Conservation (phyloP, 2,329 filamentous ascomycete genomes). For the Scleromitrula shiraiana region DNA sequence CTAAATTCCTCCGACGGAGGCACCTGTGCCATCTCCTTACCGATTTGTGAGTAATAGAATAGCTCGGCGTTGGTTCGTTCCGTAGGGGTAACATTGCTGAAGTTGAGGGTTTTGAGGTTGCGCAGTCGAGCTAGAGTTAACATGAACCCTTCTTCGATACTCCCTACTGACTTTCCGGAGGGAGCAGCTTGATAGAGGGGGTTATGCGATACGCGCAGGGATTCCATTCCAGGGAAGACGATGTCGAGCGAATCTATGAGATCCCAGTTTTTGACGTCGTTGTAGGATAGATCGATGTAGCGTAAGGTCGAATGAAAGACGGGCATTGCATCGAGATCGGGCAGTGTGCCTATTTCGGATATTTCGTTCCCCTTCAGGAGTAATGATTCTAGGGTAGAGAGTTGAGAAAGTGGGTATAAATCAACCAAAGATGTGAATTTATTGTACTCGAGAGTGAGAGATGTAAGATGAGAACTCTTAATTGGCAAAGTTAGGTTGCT, state of each 20-base stretch:
- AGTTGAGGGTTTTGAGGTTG: conserved; percentile 62
- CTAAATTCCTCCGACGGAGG: conserved; percentile 43
- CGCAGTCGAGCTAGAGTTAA: conserved; percentile 71
- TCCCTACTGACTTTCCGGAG: conserved; percentile 36
- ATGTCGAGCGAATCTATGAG: conserved; percentile 63
- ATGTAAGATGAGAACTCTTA: conserved; percentile 38
- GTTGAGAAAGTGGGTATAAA: conserved; percentile 43
- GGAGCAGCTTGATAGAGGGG: conserved; percentile 57
- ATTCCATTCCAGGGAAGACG: conserved; percentile 64
- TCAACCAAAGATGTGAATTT: conserved; percentile 52
- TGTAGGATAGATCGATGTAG: conserved; percentile 68
- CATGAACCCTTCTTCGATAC: conserved; percentile 80
- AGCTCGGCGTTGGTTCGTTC: conserved; percentile 85
- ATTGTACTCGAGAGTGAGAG: conserved; percentile 67
- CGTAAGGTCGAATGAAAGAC: conserved; percentile 21
- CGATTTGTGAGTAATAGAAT: conserved; percentile 85
- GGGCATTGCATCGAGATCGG: neutral
- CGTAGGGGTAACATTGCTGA: conserved; percentile 58
- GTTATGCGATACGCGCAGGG: conserved; percentile 77
- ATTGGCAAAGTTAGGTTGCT: conserved; percentile 37
- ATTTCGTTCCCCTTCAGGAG: conserved; percentile 77
- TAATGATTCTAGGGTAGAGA: conserved; percentile 47
- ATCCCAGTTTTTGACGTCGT: conserved; percentile 59
- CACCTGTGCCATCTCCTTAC: conserved; percentile 59
- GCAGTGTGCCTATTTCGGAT: conserved; percentile 42